Evolutionary conservation across 441 rosid species (phyloP).

Genomic region (Bocquillonia castaneifolia): DNA sequence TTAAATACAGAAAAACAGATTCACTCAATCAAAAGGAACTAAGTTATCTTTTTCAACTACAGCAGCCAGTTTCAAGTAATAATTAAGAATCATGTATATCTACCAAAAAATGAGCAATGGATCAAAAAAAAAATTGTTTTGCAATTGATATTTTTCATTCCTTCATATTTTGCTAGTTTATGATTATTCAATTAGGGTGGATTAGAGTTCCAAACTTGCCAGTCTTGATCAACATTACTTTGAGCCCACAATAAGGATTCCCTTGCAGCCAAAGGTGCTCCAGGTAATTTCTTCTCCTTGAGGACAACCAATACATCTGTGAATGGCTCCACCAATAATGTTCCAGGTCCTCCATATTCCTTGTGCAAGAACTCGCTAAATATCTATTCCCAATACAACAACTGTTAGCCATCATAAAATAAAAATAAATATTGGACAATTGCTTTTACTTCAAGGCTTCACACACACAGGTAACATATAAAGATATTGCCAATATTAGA

Average conservation of each 20-base stretch:
- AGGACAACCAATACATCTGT: conserved; percentile 35
- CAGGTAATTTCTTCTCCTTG: conserved; percentile 38
- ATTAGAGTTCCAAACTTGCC: conserved; percentile 34
- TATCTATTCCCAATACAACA: conserved; percentile 27
- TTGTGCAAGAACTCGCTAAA: conserved; percentile 36
- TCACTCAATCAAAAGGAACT: conserved; percentile 16
- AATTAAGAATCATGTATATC: conserved; percentile 41
- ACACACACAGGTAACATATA: conserved; percentile 6
- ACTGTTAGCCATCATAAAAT: conserved; percentile 14
- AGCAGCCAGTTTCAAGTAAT: conserved; percentile 24
- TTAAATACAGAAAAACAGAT: conserved; percentile 6
- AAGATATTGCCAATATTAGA: conserved; percentile 18
- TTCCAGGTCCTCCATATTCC: conserved; percentile 42
- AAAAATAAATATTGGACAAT: neutral
- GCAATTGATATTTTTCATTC: conserved; percentile 17
- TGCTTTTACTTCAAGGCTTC: conserved; percentile 11
- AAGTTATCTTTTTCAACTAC: neutral
- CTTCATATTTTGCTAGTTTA: neutral
- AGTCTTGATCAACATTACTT: conserved; percentile 33
- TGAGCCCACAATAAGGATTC: conserved; percentile 42
- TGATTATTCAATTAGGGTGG: conserved; percentile 12
- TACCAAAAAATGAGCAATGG: conserved; percentile 26
- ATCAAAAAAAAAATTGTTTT: conserved; percentile 30
- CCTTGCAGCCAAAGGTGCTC: conserved; percentile 33
- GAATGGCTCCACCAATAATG: conserved; percentile 42